Percentiles rank a stretch among this genome's conserved stretches.
Conservation (phyloP, 768 basidiomycete species). For the Amanita molliuscula region DNA sequence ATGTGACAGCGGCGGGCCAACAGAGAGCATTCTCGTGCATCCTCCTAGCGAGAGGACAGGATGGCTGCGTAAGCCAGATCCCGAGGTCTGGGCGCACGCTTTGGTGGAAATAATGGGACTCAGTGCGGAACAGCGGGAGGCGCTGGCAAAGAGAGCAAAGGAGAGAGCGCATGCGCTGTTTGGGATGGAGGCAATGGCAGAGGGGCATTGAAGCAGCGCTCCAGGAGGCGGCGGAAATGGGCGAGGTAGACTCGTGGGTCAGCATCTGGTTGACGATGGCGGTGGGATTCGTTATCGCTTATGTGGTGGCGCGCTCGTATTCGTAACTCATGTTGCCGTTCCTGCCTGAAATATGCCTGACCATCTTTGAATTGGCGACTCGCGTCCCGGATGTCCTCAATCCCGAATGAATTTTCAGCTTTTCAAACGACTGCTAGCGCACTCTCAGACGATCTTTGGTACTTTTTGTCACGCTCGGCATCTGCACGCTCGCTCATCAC, state of each 20-base stretch:
- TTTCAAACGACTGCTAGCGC: neutral
- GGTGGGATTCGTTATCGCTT: neutral
- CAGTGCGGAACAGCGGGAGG: slow-evolving; percentile 26
- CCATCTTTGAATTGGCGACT: slow-evolving; percentile 2
- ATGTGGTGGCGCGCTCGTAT: neutral
- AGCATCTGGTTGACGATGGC: slow-evolving; percentile 15
- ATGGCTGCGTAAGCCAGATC: slow-evolving; percentile 57
- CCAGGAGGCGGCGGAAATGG: slow-evolving; percentile 45
- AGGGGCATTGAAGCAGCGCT: slow-evolving; percentile 45
- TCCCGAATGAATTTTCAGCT: slow-evolving; percentile 5
- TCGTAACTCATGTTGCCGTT: neutral
- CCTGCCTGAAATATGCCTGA: slow-evolving; percentile 3
- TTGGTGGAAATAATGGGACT: slow-evolving; percentile 49
- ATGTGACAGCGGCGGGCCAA: slow-evolving; percentile 81
- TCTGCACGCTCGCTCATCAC: neutral
- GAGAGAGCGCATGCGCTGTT: slow-evolving; percentile 56
- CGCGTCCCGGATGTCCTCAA: neutral
- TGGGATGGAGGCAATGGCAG: slow-evolving; percentile 68
- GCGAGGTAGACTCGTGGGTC: slow-evolving; percentile 20
- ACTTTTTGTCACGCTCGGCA: neutral
- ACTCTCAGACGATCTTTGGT: slow-evolving; percentile 2
- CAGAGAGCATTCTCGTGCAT: slow-evolving; percentile 58
- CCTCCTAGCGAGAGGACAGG: slow-evolving; percentile 51
- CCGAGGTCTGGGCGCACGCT: slow-evolving; percentile 61
- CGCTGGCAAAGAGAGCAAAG: slow-evolving; percentile 45